phyloP scores from a whole-genome alignment of 495 filamentous ascomycete genomes.

The Podospora sp. region DNA sequence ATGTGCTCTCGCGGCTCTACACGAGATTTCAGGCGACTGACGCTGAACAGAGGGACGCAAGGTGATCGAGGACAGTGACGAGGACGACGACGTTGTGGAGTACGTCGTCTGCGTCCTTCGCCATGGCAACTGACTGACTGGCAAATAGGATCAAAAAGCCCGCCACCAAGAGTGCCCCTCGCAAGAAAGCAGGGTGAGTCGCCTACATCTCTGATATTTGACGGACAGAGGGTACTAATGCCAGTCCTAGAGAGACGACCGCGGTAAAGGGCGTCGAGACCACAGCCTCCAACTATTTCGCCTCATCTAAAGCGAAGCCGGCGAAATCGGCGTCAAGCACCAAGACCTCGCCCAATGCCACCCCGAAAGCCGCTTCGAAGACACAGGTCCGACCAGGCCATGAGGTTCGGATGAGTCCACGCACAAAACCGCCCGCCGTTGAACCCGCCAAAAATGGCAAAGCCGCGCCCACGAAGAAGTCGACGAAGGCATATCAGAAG shows the following conservation, averaged over 20 bases:
- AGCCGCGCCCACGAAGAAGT: conserved; percentile 36
- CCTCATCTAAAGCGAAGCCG: conserved; percentile 45
- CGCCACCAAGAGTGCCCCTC: conserved; percentile 41
- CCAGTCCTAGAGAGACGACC: conserved; percentile 28
- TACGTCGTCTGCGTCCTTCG: conserved; percentile 27
- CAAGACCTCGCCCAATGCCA: conserved; percentile 32
- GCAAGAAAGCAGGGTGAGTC: conserved; percentile 48
- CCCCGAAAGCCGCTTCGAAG: conserved; percentile 40
- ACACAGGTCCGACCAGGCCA: conserved; percentile 32
- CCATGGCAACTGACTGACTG: not conserved
- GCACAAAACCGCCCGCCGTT: conserved; percentile 37
- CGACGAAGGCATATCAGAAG: conserved; percentile 34
- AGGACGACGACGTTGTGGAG: conserved; percentile 57
- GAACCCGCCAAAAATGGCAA: conserved; percentile 34
- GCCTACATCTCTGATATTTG: not conserved
- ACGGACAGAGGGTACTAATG: not conserved
- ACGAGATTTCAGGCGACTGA: conserved; percentile 27
- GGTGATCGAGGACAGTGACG: conserved; percentile 76
- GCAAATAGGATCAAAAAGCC: conserved; percentile 43
- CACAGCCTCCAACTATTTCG: conserved; percentile 53
- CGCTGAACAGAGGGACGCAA: conserved; percentile 60
- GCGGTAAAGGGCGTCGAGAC: conserved; percentile 48
- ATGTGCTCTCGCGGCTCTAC: conserved; percentile 14
- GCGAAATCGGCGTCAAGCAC: conserved; percentile 31
- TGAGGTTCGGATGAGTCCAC: conserved; percentile 46